Percentiles rank a stretch among this genome's conserved stretches.
Evolutionary conservation across 495 filamentous ascomycete species (phyloP).

Genomic region (Penicillium bialowiezense): DNA sequence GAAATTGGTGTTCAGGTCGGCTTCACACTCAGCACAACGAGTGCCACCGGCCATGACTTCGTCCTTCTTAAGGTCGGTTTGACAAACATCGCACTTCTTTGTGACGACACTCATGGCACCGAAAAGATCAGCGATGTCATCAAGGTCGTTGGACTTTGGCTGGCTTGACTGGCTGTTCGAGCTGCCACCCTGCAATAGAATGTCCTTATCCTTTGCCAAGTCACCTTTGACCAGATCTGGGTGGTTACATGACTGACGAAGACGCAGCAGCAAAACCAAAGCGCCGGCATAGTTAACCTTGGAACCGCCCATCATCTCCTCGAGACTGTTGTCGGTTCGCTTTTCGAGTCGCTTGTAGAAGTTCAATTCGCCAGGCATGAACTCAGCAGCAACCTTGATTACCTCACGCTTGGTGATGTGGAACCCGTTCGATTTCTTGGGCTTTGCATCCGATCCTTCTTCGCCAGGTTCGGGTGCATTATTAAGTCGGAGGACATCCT

Average conservation of each 20-base stretch:
- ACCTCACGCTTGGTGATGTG: conserved; percentile 86
- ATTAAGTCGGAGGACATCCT: conserved; percentile 86
- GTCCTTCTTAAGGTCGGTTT: conserved; percentile 60
- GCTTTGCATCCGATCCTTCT: conserved; percentile 41
- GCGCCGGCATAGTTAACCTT: conserved; percentile 79
- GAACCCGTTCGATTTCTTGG: conserved; percentile 62
- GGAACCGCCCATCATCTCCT: conserved; percentile 76
- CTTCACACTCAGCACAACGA: conserved; percentile 70
- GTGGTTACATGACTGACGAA: conserved; percentile 94
- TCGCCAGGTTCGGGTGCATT: conserved; percentile 69
- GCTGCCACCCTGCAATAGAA: conserved; percentile 59
- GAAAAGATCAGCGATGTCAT: conserved; percentile 81
- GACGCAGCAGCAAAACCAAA: conserved; percentile 79
- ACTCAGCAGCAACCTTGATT: conserved; percentile 73
- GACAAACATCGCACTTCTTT: conserved; percentile 88
- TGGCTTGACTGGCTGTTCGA: conserved; percentile 45
- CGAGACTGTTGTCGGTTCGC: conserved; percentile 79
- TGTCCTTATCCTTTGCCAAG: conserved; percentile 82
- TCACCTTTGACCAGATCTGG: conserved; percentile 80
- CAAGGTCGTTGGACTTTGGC: conserved; percentile 59
- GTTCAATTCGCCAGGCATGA: conserved; percentile 71
- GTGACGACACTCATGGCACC: conserved; percentile 76
- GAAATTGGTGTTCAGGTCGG: conserved; percentile 55
- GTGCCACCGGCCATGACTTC: conserved; percentile 57
- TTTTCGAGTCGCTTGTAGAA: conserved; percentile 84